These are phyloP conservation scores for Picea sitchensis DNA, from an alignment of 75 land plant species.

Conservation along the genomic window DNA sequence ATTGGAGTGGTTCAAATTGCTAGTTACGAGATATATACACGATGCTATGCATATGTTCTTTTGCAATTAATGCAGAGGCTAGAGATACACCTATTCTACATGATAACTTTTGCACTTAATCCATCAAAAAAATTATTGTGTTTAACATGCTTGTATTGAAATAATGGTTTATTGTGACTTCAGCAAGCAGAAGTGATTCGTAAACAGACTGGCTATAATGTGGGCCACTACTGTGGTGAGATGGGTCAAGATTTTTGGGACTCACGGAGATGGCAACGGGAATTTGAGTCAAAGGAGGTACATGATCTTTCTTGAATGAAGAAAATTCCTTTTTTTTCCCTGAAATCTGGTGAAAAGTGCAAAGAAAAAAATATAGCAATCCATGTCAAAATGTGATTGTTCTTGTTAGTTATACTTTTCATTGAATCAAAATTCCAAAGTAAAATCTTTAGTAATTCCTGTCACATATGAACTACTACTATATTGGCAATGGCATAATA, in stretches of 20 bases:
- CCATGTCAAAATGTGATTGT: background rate
- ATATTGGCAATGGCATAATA: background rate
- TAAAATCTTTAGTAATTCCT: background rate
- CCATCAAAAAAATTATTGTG: too few relatives aligned
- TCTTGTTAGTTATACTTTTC: background rate
- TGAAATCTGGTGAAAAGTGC: too few relatives aligned
- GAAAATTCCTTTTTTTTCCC: background rate
- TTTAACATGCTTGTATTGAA: background rate
- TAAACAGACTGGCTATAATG: constrained; percentile 68
- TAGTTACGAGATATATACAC: background rate
- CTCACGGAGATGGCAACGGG: constrained; percentile 96
- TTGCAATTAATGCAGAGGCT: background rate
- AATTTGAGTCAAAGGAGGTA: constrained; percentile 95
- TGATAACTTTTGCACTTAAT: background rate
- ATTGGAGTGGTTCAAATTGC: background rate
- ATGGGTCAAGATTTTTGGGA: constrained; percentile 99
- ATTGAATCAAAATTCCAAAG: background rate
- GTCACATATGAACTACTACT: background rate
- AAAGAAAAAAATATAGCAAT: background rate
- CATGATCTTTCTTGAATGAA: background rate
- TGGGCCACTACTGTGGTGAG: constrained; percentile 99
- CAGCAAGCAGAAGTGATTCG: constrained; percentile 99
- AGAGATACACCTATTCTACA: background rate
- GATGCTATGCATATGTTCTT: background rate
- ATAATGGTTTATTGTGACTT: constrained; percentile 3